Conservation (phyloP, 1,284 basidiomycete species). For the Ceratobasidium sp. region DNA sequence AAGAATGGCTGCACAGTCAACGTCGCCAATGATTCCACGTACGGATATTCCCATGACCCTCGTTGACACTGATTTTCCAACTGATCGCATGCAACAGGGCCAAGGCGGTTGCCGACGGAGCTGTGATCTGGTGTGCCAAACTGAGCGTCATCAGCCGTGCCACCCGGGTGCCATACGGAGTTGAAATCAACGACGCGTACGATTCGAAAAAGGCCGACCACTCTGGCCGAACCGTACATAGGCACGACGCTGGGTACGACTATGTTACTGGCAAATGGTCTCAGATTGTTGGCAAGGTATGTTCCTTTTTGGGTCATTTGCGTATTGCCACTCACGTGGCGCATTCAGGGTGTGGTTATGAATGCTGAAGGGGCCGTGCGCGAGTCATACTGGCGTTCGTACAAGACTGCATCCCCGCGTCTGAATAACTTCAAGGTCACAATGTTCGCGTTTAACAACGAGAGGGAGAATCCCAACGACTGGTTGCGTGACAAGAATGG, state of each 20-base stretch:
- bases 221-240: slow-evolving; percentile 8
- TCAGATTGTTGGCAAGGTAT: slow-evolving; percentile 32
- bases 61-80: background rate
- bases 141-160: slow-evolving; percentile 33
- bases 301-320: background rate
- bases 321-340: background rate
- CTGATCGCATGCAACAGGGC: slow-evolving; percentile 1
- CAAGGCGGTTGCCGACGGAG: slow-evolving; percentile 38
- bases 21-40: slow-evolving; percentile 36
- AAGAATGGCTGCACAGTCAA: slow-evolving; percentile 7
- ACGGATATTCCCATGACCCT: background rate
- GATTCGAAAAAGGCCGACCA: slow-evolving; percentile 19
- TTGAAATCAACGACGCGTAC: slow-evolving; percentile 24
- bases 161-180: slow-evolving; percentile 25
- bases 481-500: slow-evolving; percentile 31
- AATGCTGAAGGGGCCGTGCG: slow-evolving; percentile 34
- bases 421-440: slow-evolving; percentile 34
- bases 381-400: slow-evolving; percentile 37
- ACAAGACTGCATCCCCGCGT: slow-evolving; percentile 29
- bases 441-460: slow-evolving; percentile 27
- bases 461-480: slow-evolving; percentile 6
- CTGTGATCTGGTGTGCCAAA: slow-evolving; percentile 36
- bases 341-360: slow-evolving; percentile 31
- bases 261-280: slow-evolving; percentile 37
- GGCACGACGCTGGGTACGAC: slow-evolving; percentile 35